Base-by-base conservation (phyloP, 1,139 yeast genomes). In the Protomyces inouyei region DNA sequence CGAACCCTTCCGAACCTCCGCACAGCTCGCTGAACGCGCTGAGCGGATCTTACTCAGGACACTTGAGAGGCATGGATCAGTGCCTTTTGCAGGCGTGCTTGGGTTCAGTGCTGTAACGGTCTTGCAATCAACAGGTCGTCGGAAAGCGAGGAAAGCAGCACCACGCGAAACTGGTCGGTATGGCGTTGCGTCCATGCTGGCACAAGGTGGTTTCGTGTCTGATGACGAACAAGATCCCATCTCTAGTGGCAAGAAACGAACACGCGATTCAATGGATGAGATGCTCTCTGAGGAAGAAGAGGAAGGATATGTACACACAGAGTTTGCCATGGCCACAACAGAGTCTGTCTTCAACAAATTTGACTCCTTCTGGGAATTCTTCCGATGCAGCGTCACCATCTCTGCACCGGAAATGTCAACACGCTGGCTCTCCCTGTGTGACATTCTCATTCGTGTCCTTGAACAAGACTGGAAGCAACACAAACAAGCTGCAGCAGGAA, bases 281-380 rank as follows among this genome's bases (percentile, higher is more conserved):
- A 6, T 43, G 12, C 25, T 4, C 3, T 43, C 48, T 16, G 48
- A n/a, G 23, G 48, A 43, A 9, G 48, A 21, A 5, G 46, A 36
- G 40, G 46, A 10, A 23, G 16, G 16, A 16, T 52, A 28, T 40
- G 35, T 23, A 28, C 21, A 23, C 3, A 28, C 43, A 8, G 61
- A 51, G n/a, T 40, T 52, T 28, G 52, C 43, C 12, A 32, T 59
- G 52, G 57, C 63, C 18, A 53, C 56, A 12, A 21, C 63, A 28
- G 56, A 52, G 6, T 52, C 57, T 28, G 52, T 59, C 14, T 59
- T 52, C 40, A 25, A 16, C 28, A 14, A 43, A 38, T 59, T 59
- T 36, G 35, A 21, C 18, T 23, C 35, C 12, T 25, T 59, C 9
- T 59, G 63, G 63, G 53, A 52, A 14, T 36, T 59, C 12, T 38